Conservation (phyloP, 2,329 filamentous ascomycete genomes). For the Alternaria gansuensis region DNA sequence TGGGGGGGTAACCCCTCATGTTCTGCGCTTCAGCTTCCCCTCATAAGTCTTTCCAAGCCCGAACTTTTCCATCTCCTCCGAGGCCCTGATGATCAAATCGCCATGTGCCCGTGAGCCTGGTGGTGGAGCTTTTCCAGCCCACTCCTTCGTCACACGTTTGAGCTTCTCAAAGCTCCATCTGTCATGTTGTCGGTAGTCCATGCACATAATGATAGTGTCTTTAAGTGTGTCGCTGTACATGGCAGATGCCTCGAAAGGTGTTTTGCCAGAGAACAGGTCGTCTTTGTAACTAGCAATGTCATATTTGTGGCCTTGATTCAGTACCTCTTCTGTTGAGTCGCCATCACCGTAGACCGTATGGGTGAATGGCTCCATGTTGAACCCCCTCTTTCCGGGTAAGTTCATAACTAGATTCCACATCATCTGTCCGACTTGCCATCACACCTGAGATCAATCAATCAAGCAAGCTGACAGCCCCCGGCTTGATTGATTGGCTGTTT, state of each 20-base stretch:
- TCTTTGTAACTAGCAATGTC: not conserved
- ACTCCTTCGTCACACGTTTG: not conserved
- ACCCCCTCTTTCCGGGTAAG: not conserved
- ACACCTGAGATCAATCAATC: too few relatives aligned
- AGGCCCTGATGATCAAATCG: not conserved
- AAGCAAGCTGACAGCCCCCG: too few relatives aligned
- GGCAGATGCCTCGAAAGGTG: not conserved
- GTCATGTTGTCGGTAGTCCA: not conserved
- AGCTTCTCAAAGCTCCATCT: not conserved
- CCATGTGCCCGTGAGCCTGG: not conserved
- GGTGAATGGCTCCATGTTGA: not conserved
- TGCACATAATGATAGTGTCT: not conserved
- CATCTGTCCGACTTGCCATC: conserved; percentile 9
- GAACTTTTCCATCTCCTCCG: not conserved
- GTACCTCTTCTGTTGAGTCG: not conserved
- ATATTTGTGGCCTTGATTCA: not conserved
- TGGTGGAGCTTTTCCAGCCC: not conserved
- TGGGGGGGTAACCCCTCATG: not conserved
- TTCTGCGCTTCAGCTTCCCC: not conserved
- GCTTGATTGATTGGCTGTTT: too few relatives aligned
- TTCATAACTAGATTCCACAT: conserved; percentile 14
- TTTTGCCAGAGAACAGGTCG: not conserved
- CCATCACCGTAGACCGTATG: not conserved
- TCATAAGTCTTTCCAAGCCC: not conserved
- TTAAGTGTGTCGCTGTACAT: not conserved